Evolutionary conservation across 257 asterid genomes (phyloP), one percentile per base, ranked within the genome.

Genomic region (Solanum bulbocastanum): DNA sequence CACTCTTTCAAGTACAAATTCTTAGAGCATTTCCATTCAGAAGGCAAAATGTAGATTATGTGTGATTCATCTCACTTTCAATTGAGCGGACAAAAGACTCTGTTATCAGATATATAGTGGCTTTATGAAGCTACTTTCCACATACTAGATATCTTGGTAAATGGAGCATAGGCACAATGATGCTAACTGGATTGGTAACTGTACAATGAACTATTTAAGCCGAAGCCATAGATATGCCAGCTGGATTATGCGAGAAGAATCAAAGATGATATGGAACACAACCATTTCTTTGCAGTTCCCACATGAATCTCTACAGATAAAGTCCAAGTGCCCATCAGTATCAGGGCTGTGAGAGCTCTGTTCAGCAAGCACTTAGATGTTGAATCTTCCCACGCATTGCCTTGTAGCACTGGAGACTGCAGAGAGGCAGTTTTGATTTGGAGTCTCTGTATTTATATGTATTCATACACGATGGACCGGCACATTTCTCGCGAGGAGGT

Each of bases 331-430:
- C 18, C 85, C 16, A 82, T 30, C 20, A 46, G 42, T 32, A 30
- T 32, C 37, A 49, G 32, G 85, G 16, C 69, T 5, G 42, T 32
- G 52, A 20, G 85, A 81, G 42, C 85, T 81, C 20, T 44, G 85
- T 25, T 49, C 85, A 93, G 86, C 95, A 93, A 91, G 96, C 91
- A 86, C 90, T 82, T 8, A 90, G 78, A 44, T 88, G 87, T 68
- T 79, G 92, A 35, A 82, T 75, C 89, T 92, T 92, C 81, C 90
- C 88, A 15, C 88, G 93, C 85, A 93, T 83, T 85, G 95, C 97
- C 90, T 91, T 94, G 93, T 94, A 94, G 93, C 98, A 94, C 30
- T 86, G 92, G 69, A 96, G 98, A 89, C 98, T 96, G 92, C 96
- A 95, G 75, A 94, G 97, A 25, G 97, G 98, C 74, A 96, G 92